phyloP scores from a whole-genome alignment of 305 asterid genomes.

The Lippia alba region DNA sequence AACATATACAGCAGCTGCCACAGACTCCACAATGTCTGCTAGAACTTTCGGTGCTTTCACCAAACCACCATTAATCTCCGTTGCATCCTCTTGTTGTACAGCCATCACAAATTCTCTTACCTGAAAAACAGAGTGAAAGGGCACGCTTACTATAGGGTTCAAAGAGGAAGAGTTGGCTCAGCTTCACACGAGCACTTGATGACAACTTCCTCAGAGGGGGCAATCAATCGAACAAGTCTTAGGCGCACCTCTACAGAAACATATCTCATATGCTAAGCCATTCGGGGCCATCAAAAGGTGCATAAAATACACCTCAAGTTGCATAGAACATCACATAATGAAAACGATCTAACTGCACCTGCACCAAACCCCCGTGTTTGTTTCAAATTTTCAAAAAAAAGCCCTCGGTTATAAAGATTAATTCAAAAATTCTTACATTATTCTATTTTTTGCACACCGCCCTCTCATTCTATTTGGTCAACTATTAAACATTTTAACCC shows the following conservation, averaged over 20 bases:
- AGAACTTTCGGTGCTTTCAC: slow-evolving; percentile 86
- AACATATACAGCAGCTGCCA: slow-evolving; percentile 59
- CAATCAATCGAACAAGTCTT: slow-evolving; percentile 16
- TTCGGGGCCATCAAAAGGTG: slow-evolving; percentile 1
- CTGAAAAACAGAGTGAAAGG: slow-evolving; percentile 46
- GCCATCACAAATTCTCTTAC: slow-evolving; percentile 66
- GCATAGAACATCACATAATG: slow-evolving; percentile 13
- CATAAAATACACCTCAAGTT: not conserved
- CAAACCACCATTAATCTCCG: slow-evolving; percentile 74
- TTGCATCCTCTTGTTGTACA: slow-evolving; percentile 54
- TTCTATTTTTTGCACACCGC: too few species aligned
- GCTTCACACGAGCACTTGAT: slow-evolving; percentile 42
- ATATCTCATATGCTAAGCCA: not conserved
- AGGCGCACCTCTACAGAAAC: slow-evolving; percentile 7
- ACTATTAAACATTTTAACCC: slow-evolving; percentile 15
- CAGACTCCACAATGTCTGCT: slow-evolving; percentile 66
- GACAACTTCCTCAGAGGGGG: slow-evolving; percentile 15
- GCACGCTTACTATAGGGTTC: slow-evolving; percentile 41
- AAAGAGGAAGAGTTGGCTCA: slow-evolving; percentile 41
- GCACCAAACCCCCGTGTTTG: too few species aligned
- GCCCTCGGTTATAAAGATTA: too few species aligned
- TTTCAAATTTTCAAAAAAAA: too few species aligned
- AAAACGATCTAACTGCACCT: too few species aligned
- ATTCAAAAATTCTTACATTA: too few species aligned
- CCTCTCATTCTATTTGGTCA: slow-evolving; percentile 6